Base-by-base conservation (phyloP, 2,329 filamentous ascomycete genomes). In the Colletotrichum kahawae region DNA sequence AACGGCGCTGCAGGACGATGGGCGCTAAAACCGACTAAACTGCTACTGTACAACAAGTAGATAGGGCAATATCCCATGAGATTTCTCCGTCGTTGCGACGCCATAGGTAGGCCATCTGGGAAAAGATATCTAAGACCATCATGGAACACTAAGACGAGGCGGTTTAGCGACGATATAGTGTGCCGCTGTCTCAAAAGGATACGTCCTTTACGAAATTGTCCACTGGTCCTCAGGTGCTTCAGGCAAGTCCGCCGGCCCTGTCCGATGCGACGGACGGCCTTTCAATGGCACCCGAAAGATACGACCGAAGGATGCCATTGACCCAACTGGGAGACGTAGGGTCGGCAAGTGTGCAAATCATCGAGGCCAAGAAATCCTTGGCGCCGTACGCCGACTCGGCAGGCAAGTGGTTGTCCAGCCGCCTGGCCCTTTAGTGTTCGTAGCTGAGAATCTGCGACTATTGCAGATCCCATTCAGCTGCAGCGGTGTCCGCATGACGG, bases 341-440 rank as follows among this genome's bases (percentile, higher is more conserved):
- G 65, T 69, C 71, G 59, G 67, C 66, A 73, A 70, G 38, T 68
- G 36, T 36, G 54, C 54, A 68, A 68, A 67, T 62, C 70, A 68
- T 31, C 18, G 16, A 54, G 18, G 64, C 70, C 65, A 72, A 68
- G 36, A 63, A 24, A 27, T 9, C 29, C 27, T 29, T 62, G 70
- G 64, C 34, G 51, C 56, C 38, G 65, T 24, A 27, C 43, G 18
- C 64, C 64, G 65, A 73, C 38, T 62, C 70, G 70, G 38, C 56
- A 33, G 48, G 63, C 70, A 68, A 60, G 9, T 33, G 38, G 13
- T 21, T 56, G 31, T 16, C 36, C 18, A 43, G 38, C n/a, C 43
- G 10, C 14, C 29, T 31, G n/a, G 43, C 31, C 57, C 27, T n/a
- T 13, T 62, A 31, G 16, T 21, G 12, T 62, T 62, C 27, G 27